phyloP scores from a whole-genome alignment of 2,329 filamentous ascomycete genomes.

The Orbilia javanica region DNA sequence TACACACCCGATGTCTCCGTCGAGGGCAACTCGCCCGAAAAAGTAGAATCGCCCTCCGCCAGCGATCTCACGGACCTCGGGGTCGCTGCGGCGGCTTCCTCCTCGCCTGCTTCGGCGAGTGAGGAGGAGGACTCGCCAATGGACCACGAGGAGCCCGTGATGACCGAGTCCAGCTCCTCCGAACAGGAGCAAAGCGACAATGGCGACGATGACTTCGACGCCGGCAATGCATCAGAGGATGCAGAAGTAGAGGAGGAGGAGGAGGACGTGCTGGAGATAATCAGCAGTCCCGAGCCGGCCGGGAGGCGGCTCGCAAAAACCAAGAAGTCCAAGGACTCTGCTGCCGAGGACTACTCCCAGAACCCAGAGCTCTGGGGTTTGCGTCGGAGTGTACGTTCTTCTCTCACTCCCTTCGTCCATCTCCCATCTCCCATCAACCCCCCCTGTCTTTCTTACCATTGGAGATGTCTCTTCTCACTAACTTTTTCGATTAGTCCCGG shows the following conservation, averaged over 20 bases:
- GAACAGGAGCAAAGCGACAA: slow-evolving; percentile 76
- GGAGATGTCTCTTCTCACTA: slow-evolving; percentile 17
- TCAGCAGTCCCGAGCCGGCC: slow-evolving; percentile 54
- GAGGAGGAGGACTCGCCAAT: slow-evolving; percentile 36
- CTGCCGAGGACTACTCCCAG: slow-evolving; percentile 58
- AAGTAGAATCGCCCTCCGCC: slow-evolving; percentile 43
- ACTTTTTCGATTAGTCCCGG: slow-evolving; percentile 66
- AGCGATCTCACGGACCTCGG: slow-evolving; percentile 54
- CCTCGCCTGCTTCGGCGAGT: slow-evolving; percentile 36
- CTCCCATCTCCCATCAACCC: neutral
- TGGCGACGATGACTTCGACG: slow-evolving; percentile 75
- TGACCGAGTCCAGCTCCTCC: slow-evolving; percentile 54
- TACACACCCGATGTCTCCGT: slow-evolving; percentile 56
- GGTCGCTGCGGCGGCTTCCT: slow-evolving; percentile 37
- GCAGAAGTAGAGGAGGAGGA: slow-evolving; percentile 84
- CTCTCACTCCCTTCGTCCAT: neutral
- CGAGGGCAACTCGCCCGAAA: slow-evolving; percentile 55
- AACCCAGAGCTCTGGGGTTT: slow-evolving; percentile 96
- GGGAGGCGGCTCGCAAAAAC: slow-evolving; percentile 42
- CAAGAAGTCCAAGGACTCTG: slow-evolving; percentile 48
- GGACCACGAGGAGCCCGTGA: slow-evolving; percentile 52
- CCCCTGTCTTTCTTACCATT: neutral
- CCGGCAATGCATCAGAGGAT: slow-evolving; percentile 74
- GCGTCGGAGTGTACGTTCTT: slow-evolving; percentile 82
- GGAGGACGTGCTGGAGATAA: slow-evolving; percentile 79